Percentiles rank a stretch among this genome's conserved stretches.
phyloP scores from a whole-genome alignment of 768 basidiomycete species.

The Lyophyllum atratum region DNA sequence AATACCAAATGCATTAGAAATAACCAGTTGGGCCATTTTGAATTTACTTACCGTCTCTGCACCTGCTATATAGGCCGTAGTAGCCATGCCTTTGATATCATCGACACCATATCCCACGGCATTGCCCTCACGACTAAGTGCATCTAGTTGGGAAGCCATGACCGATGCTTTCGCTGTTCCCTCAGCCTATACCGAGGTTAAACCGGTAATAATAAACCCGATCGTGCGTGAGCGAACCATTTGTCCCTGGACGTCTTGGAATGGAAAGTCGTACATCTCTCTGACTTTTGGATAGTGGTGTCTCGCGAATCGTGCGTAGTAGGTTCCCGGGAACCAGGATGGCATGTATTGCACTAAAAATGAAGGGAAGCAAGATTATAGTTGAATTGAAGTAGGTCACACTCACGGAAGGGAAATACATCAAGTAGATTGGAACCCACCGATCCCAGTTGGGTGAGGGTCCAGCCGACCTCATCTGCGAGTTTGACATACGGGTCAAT shows the following conservation, averaged over 20 bases:
- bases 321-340: not conserved
- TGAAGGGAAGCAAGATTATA: no score
- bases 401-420: slow-evolving; percentile 17
- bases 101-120: not conserved
- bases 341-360: not conserved
- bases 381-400: not conserved
- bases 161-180: not conserved
- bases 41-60: not conserved
- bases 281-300: not conserved
- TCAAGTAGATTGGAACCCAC: slow-evolving; percentile 13
- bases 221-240: not conserved
- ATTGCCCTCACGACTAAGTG: not conserved
- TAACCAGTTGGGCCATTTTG: not conserved
- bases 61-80: not conserved
- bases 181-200: not conserved
- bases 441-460: slow-evolving; percentile 4
- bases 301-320: not conserved
- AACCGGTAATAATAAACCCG: no score
- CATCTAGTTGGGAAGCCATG: not conserved
- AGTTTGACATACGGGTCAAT: slow-evolving; percentile 17
- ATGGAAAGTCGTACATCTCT: not conserved
- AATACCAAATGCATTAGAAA: not conserved
- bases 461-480: slow-evolving; percentile 2
- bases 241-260: not conserved
- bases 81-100: not conserved